Conservation (phyloP, 441 rosid species). For the Flueggea neowawraea region DNA sequence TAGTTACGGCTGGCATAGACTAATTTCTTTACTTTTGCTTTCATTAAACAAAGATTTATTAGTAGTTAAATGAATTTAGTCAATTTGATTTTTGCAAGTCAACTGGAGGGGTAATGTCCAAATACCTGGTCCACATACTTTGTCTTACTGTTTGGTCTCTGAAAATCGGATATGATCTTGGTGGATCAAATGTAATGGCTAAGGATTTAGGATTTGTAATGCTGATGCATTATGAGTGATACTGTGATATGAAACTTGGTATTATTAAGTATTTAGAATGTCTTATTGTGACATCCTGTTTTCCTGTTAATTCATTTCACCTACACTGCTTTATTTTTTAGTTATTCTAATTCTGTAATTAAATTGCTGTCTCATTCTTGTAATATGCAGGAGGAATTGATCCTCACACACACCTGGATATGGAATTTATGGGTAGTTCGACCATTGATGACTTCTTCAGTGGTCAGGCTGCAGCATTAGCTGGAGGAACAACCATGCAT, state of each 20-base stretch:
- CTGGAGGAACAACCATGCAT: constrained; percentile 99
- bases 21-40: neutral
- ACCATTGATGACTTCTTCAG: constrained; percentile 88
- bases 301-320: neutral
- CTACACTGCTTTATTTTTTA: neutral
- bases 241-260: too few relatives aligned
- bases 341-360: neutral
- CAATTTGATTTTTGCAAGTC: too few relatives aligned
- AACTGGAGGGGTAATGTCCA: too few relatives aligned
- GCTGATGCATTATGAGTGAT: too few relatives aligned
- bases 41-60: neutral
- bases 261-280: too few relatives aligned
- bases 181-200: too few relatives aligned
- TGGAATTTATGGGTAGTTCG: constrained; percentile 78
- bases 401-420: constrained; percentile 89
- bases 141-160: too few relatives aligned
- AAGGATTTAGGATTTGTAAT: too few relatives aligned
- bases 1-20: neutral
- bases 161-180: too few relatives aligned
- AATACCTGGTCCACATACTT: too few relatives aligned
- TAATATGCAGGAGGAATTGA: constrained; percentile 82
- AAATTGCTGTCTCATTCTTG: neutral
- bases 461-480: constrained; percentile 99
- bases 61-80: too few relatives aligned
- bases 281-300: neutral